These are phyloP conservation scores for Astragalus glycyphyllos DNA, from an alignment of 306 rosid genomes.

Conservation along the genomic window DNA sequence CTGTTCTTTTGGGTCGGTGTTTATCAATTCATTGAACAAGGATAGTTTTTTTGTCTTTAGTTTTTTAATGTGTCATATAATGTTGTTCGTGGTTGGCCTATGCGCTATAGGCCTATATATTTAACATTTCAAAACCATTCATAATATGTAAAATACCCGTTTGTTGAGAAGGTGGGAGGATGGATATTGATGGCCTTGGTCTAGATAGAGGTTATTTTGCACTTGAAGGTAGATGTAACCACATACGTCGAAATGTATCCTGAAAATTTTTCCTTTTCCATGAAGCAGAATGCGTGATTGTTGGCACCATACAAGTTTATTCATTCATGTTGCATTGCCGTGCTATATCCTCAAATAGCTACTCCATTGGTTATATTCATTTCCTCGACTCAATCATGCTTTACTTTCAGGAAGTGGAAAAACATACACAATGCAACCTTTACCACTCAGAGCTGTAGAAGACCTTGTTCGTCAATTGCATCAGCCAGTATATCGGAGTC, in stretches of 20 bases:
- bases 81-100: conserved; percentile 31
- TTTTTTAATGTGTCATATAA: background rate
- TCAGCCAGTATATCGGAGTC: conserved; percentile 87
- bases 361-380: conserved; percentile 3
- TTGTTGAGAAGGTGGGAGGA: conserved; percentile 23
- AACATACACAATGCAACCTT: conserved; percentile 97
- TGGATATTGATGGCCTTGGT: conserved; percentile 24
- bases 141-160: background rate
- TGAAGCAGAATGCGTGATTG: conserved; percentile 15
- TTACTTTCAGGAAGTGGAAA: conserved; percentile 90
- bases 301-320: conserved; percentile 8
- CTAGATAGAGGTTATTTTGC: conserved; percentile 9
- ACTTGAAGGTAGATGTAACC: conserved; percentile 18
- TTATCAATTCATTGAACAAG: conserved; percentile 1
- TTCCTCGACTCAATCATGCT: conserved; percentile 41
- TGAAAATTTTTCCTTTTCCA: background rate
- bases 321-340: conserved; percentile 14
- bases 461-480: conserved; percentile 86
- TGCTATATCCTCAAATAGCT: conserved; percentile 17
- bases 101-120: conserved; percentile 7
- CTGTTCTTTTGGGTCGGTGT: conserved; percentile 3
- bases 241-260: background rate
- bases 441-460: conserved; percentile 94
- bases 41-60: background rate
- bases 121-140: conserved; percentile 24